Percentiles rank a stretch among this genome's conserved stretches.
Conservation (phyloP, 768 basidiomycete genomes). For the Exidia glandulosa region DNA sequence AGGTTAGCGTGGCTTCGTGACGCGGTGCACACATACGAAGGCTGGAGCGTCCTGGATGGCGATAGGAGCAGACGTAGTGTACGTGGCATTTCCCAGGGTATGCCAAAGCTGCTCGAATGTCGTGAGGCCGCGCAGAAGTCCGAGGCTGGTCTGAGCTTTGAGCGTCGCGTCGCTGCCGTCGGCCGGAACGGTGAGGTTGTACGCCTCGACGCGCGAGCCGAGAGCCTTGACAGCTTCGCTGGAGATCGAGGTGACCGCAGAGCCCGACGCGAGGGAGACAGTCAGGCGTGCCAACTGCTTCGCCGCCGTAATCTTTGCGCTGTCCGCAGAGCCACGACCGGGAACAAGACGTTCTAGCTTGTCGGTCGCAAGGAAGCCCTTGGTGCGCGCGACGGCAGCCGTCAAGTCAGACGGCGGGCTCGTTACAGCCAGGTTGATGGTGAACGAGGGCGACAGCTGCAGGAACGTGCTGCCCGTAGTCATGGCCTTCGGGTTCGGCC, state of each 20-base stretch:
- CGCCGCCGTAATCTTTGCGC: constrained; percentile 1
- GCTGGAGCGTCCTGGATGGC: constrained; percentile 11
- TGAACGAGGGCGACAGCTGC: constrained; percentile 6
- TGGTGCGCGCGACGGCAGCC: constrained; percentile 4
- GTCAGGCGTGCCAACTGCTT: background rate
- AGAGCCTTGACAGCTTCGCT: constrained; percentile 1
- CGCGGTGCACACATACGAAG: background rate
- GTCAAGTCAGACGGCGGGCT: constrained; percentile 5
- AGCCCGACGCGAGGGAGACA: background rate
- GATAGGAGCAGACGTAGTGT: constrained; percentile 14
- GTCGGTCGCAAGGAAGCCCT: constrained; percentile 1
- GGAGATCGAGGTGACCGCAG: background rate
- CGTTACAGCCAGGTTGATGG: background rate
- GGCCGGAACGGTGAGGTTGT: constrained; percentile 15
- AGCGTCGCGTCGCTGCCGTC: constrained; percentile 14
- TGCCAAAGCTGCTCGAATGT: constrained; percentile 27
- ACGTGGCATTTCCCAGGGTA: constrained; percentile 6
- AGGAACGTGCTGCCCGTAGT: background rate
- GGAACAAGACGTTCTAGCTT: constrained; percentile 6
- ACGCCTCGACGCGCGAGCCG: no score
- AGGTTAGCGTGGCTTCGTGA: no score
- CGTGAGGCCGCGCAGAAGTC: constrained; percentile 25
- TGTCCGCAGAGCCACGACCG: constrained; percentile 5
- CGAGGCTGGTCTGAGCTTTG: constrained; percentile 16
- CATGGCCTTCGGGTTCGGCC: constrained; percentile 6